phyloP scores from a whole-genome alignment of 2,329 filamentous ascomycete species.

The Aspergillus cejpii region DNA sequence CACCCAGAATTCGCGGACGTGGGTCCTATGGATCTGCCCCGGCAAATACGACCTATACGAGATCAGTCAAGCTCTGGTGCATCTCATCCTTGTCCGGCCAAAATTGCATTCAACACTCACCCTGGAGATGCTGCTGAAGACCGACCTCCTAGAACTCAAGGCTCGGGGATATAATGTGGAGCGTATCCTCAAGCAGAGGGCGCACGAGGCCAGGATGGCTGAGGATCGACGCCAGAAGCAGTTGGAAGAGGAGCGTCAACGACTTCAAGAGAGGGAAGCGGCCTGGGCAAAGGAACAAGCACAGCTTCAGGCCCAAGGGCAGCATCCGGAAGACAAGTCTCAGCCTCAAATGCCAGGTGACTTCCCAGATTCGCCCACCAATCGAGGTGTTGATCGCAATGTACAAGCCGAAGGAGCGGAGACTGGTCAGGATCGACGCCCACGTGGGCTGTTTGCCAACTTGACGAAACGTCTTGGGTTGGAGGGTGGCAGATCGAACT shows the following conservation, averaged over 20 bases:
- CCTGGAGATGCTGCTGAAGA: constrained; percentile 81
- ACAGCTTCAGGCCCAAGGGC: constrained; percentile 22
- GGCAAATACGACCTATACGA: constrained; percentile 78
- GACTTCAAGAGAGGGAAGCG: constrained; percentile 55
- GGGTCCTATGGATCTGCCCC: constrained; percentile 69
- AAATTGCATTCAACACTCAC: constrained; percentile 85
- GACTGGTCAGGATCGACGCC: constrained; percentile 39
- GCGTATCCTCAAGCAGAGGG: constrained; percentile 81
- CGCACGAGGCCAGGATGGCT: constrained; percentile 77
- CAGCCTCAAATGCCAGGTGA: constrained; percentile 62
- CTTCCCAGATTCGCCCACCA: constrained; percentile 61
- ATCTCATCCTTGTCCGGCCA: constrained; percentile 70
- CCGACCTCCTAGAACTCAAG: constrained; percentile 73
- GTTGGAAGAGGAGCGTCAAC: constrained; percentile 64
- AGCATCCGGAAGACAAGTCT: constrained; percentile 26
- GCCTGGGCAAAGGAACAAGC: constrained; percentile 42
- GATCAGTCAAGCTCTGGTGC: constrained; percentile 79
- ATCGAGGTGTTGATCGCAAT: constrained; percentile 21
- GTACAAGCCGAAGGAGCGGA: constrained; percentile 20
- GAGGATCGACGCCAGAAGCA: constrained; percentile 71
- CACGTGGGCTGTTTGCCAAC: constrained; percentile 59
- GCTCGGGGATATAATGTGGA: constrained; percentile 94
- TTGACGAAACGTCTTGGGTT: constrained; percentile 63
- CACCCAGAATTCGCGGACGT: constrained; percentile 50
- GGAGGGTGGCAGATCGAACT: constrained; percentile 42